A percentile compares a stretch with the other conserved stretches of the same genome.
Evolutionary conservation across 75 land plant genomes (phyloP).

Genomic region (Selaginella moellendorffii): DNA sequence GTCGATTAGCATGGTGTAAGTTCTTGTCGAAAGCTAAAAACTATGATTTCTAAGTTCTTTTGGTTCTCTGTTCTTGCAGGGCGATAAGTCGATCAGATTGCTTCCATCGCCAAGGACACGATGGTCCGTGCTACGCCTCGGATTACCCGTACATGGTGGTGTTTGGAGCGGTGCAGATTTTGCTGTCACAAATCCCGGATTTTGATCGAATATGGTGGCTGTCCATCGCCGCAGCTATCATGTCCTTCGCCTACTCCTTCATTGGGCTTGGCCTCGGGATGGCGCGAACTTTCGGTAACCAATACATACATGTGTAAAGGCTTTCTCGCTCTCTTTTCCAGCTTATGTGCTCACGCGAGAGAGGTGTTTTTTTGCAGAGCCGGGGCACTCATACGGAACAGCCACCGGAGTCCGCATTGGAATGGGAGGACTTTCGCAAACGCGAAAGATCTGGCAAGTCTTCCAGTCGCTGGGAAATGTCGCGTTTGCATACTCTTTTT

Average conservation of each 20-base stretch:
- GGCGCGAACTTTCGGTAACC: conserved; percentile 23
- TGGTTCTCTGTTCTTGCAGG: conserved; percentile 18
- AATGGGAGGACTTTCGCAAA: not conserved
- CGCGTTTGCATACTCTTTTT: conserved; percentile 36
- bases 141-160: conserved; percentile 39
- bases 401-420: not conserved
- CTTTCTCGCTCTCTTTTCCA: not conserved
- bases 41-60: not conserved
- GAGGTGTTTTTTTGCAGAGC: conserved; percentile 2
- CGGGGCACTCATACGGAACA: conserved; percentile 4
- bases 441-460: conserved; percentile 12
- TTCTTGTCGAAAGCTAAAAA: not conserved
- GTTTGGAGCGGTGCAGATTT: conserved; percentile 30
- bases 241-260: conserved; percentile 52
- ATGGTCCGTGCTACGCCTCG: conserved; percentile 26
- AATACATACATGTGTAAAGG: not conserved
- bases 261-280: conserved; percentile 42
- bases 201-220: conserved; percentile 48
- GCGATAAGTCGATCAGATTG: conserved; percentile 42
- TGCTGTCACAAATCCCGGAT: conserved; percentile 48
- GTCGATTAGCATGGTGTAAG: conserved; percentile 58
- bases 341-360: too few species aligned
- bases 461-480: conserved; percentile 33
- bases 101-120: conserved; percentile 25
- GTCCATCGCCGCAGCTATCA: conserved; percentile 43